These are phyloP conservation scores for Collariella sp. DNA, from an alignment of 495 filamentous ascomycete species.

Conservation along the genomic window DNA sequence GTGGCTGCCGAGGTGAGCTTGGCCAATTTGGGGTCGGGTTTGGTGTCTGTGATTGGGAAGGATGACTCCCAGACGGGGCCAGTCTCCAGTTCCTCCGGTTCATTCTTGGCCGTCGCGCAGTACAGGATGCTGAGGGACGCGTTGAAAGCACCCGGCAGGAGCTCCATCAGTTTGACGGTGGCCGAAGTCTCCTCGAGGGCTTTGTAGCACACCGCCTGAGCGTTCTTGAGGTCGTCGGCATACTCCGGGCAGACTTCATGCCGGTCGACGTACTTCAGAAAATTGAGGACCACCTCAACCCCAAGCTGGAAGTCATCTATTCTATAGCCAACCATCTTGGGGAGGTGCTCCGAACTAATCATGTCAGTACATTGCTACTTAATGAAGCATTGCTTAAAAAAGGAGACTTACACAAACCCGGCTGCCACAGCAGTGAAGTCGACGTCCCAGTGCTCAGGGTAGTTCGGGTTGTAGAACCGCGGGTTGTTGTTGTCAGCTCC, in stretches of 20 bases:
- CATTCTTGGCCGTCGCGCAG: constrained; percentile 11
- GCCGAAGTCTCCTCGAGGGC: constrained; percentile 59
- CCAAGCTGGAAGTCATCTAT: constrained; percentile 8
- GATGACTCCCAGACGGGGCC: constrained; percentile 1
- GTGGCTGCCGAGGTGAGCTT: constrained; percentile 4
- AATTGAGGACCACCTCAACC: constrained; percentile 61
- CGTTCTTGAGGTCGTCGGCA: constrained; percentile 52
- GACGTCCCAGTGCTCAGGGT: constrained; percentile 54
- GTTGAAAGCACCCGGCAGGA: constrained; percentile 71
- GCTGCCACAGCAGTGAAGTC: constrained; percentile 71
- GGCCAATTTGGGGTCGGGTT: background rate
- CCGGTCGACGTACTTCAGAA: constrained; percentile 76
- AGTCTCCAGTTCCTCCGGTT: background rate
- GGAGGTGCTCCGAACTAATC: constrained; percentile 10
- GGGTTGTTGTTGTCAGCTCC: constrained; percentile 12
- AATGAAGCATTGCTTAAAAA: background rate
- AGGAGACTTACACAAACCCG: constrained; percentile 62
- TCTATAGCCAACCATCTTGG: constrained; percentile 16
- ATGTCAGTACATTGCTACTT: constrained; percentile 6
- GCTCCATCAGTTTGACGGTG: constrained; percentile 37
- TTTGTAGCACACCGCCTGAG: constrained; percentile 56
- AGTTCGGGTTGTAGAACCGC: constrained; percentile 39
- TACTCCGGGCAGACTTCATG: constrained; percentile 86
- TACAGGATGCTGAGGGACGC: constrained; percentile 31
- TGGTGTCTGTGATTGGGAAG: background rate